Evolutionary conservation across 164 flowering plant genomes (phyloP), one percentile per base, ranked within the genome.

Genomic region (Vitis rotundifolia): DNA sequence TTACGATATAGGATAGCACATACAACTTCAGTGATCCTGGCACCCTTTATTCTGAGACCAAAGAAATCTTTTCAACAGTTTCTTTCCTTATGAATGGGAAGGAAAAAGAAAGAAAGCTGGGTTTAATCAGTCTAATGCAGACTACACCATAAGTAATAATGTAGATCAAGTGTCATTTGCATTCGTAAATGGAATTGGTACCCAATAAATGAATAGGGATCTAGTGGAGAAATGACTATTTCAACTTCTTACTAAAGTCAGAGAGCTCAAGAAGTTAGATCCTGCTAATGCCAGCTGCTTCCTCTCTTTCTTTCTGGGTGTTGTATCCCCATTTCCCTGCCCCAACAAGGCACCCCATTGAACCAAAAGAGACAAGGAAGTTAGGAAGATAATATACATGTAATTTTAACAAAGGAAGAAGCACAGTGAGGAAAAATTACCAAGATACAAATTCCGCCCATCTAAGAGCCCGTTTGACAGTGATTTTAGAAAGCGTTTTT

Each of bases 291-390:
- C 78, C 76, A 44, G 84, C 89, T 69, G 93, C 97, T 74, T 91
- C 97, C 12, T 84, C 91, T 71, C 97, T 86, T 80, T 94, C 97
- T 63, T 82, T 91, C 69, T 68, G 71, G 14, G 97, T 92, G 85
- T 91, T 94, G 82, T 92, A 94, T 0, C 97, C 97, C 97, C 98
- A 94, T 63, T 88, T 85, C 51, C 86, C 97, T 92, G 82, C 49
- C 66, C 70, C 79, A 76, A 74, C n/a, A 11, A 59, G 22, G 26
- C 6, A 37, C 44, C 55, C 49, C 53, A 18, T 13, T 51, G 14
- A 71, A 56, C 55, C 65, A 66, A 11, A 9, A 69, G 53, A 1
- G 64, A 14, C 19, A 66, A 11, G 15, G 11, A 28, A 61, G 49
- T 63, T 19, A 10, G 29, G 15, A 16, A 13, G 3, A 7, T 52